phyloP scores from a whole-genome alignment of 768 basidiomycete genomes.

The Lactarius vividus region DNA sequence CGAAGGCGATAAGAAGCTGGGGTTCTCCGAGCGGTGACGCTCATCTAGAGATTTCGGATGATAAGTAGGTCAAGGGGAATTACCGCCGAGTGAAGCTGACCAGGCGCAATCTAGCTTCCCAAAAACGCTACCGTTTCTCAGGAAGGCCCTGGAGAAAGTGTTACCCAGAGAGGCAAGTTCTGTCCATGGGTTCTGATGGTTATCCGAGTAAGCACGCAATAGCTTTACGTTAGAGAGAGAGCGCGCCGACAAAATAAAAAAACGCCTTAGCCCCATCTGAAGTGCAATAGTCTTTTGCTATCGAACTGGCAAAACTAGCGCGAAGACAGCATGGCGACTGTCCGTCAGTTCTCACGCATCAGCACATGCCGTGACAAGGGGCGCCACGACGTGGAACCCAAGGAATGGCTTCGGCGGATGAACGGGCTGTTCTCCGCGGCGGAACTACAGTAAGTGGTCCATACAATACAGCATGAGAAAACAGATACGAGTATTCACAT shows the following conservation, averaged over 20 bases:
- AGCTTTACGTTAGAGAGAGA: constrained; percentile 25
- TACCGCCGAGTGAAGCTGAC: constrained; percentile 7
- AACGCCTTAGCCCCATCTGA: constrained; percentile 25
- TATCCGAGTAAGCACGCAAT: constrained; percentile 17
- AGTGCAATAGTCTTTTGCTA: constrained; percentile 22
- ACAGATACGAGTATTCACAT: constrained; percentile 12
- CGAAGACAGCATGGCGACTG: constrained; percentile 22
- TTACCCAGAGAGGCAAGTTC: constrained; percentile 22
- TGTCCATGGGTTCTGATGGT: constrained; percentile 28
- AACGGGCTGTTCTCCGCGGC: constrained; percentile 12
- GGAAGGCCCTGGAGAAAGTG: constrained; percentile 15
- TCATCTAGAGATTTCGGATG: constrained; percentile 21
- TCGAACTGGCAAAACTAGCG: constrained; percentile 26
- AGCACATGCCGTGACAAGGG: constrained; percentile 22
- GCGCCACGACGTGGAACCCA: constrained; percentile 27
- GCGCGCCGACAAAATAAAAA: constrained; percentile 18
- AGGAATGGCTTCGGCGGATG: constrained; percentile 25
- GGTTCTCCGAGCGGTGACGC: constrained; percentile 23
- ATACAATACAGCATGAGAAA: constrained; percentile 6
- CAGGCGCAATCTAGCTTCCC: constrained; percentile 20
- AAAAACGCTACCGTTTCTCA: constrained; percentile 17
- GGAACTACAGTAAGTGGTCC: constrained; percentile 7
- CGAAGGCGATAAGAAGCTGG: constrained; percentile 25
- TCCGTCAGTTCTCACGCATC: constrained; percentile 23
- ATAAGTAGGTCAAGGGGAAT: constrained; percentile 19